phyloP scores from a whole-genome alignment of 805 yeast genomes.

The Saturnispora silvae region DNA sequence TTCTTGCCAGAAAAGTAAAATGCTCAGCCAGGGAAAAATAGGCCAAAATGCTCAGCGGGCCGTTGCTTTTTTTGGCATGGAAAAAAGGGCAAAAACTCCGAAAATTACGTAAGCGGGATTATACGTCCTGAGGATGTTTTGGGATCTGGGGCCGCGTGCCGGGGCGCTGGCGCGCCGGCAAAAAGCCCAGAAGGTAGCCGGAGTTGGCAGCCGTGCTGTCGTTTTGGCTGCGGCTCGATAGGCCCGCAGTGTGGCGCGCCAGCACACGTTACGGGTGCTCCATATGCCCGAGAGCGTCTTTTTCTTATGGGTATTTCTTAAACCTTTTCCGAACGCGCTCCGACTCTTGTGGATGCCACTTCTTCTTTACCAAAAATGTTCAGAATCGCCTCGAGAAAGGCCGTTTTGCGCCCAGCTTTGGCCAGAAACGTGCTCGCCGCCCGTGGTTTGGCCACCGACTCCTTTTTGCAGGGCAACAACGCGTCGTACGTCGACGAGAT shows the following conservation, averaged over 20 bases:
- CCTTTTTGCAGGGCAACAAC: slow-evolving; percentile 72
- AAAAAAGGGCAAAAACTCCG: no score
- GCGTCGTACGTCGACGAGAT: slow-evolving; percentile 94
- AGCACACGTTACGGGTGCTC: not conserved
- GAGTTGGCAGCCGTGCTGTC: not conserved
- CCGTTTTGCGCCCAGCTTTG: not conserved
- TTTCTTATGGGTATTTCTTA: not conserved
- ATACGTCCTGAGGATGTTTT: not conserved
- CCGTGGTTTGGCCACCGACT: slow-evolving; percentile 43
- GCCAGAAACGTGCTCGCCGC: slow-evolving; percentile 5
- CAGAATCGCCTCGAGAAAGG: slow-evolving; percentile 19
- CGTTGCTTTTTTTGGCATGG: no score
- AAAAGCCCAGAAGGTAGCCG: not conserved
- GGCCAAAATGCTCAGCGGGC: no score
- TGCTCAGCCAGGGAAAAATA: no score
- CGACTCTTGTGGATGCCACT: slow-evolving; percentile 2
- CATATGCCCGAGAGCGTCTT: slow-evolving; percentile 6
- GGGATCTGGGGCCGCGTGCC: not conserved
- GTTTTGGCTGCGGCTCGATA: not conserved
- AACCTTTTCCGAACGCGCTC: slow-evolving; percentile 14
- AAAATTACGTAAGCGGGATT: slow-evolving; percentile 7
- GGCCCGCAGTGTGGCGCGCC: no score
- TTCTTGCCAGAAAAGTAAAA: no score
- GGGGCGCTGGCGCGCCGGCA: not conserved
- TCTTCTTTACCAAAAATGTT: slow-evolving; percentile 15